Evolutionary conservation across 768 basidiomycete species (phyloP), one percentile per base, ranked within the genome.

Genomic region (Pulveroboletus sp.): DNA sequence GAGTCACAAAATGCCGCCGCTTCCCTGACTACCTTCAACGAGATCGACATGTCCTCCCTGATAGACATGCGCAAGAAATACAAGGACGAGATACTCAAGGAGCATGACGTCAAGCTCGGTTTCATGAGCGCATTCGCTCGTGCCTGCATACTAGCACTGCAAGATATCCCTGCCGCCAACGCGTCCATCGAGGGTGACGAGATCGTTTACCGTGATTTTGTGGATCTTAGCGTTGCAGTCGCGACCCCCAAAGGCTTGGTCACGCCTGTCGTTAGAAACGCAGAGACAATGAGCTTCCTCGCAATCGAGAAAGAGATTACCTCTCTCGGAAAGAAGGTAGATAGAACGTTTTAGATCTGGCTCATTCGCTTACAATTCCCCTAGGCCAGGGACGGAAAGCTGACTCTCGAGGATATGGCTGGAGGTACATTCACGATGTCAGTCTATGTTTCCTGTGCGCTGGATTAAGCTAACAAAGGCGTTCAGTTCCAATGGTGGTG

Each of bases 351-450:
- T 51, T 17, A 32, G 41, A 39, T 54, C 28, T 31, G 36, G 33
- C 42, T 43, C 50, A 47, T 36, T 54, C 24, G 43, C 46, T 50
- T 50, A 51, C 36, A 2, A 43, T 43, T 39, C 48, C 50, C 46
- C 12, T 57, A 85, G 83, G 95, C 94, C 21, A 78, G 86, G 50
- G 93, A 96, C 67, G 82, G 89, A 60, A 96, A 96, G 71, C 79
- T 98, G 46, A 85, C 87, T n/a, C 78, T 98, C 46, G 96, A 97
- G 69, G 95, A 99, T 69, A 97, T 97, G 95, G 79, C 93, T 31
- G 95, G 95, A 43, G 95, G 95, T 43, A 85, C 92, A n/a, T 97
- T 99, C 79, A 98, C 95, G 57, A 97, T 97, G 92, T 93, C 58
- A 56, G 86, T 73, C 33, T 31, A 31, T 47, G 41, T 8, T 24